These are phyloP conservation scores for Nymphaea colorata DNA, from an alignment of 164 flowering plant species.

Conservation along the genomic window DNA sequence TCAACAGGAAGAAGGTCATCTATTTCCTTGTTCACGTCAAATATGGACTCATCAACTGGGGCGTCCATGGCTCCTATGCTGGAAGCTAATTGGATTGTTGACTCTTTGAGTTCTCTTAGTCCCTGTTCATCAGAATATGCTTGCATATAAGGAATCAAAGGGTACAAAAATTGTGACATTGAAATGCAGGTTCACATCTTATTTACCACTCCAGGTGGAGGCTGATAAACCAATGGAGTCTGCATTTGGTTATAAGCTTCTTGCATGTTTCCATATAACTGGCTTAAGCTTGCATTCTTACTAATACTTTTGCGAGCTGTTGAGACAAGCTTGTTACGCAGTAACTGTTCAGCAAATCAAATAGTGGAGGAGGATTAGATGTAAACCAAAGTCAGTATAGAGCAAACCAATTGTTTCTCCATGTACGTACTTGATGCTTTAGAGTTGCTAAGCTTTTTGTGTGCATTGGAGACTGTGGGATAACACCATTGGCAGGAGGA, in stretches of 20 bases:
- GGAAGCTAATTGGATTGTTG: conserved; percentile 67
- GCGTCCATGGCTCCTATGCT: conserved; percentile 67
- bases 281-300: conserved; percentile 63
- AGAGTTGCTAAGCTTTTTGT: conserved; percentile 92
- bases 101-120: conserved; percentile 76
- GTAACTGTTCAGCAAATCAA: conserved; percentile 33
- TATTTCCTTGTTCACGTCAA: conserved; percentile 82
- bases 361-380: conserved; percentile 1
- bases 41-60: conserved; percentile 76
- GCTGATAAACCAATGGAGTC: conserved; percentile 78
- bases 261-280: conserved; percentile 74
- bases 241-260: conserved; percentile 86
- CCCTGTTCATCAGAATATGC: conserved; percentile 30
- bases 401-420: neutral
- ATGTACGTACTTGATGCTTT: conserved; percentile 66
- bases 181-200: neutral
- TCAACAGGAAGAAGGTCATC: conserved; percentile 89
- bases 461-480: conserved; percentile 98
- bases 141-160: conserved; percentile 2
- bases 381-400: conserved; percentile 1
- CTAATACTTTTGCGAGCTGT: conserved; percentile 70
- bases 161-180: neutral
- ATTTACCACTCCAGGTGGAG: conserved; percentile 57
- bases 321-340: conserved; percentile 72
- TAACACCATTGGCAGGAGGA: conserved; percentile 96